Base-by-base conservation (phyloP, 2,329 filamentous ascomycete genomes). In the Fonsecaea multimorphosa region DNA sequence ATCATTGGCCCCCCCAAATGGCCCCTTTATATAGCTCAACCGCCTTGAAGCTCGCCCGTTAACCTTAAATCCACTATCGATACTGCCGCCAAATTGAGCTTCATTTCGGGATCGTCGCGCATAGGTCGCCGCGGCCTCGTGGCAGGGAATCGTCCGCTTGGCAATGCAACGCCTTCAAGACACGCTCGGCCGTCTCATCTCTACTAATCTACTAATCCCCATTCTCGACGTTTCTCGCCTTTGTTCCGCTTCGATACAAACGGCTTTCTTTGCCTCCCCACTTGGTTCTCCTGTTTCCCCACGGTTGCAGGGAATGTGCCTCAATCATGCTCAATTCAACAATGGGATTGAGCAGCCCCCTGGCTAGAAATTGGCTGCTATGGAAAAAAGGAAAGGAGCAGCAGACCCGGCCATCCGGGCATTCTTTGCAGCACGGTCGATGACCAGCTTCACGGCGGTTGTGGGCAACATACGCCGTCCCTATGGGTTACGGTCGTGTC, bases 11-110 rank as follows among this genome's bases (percentile, higher is more conserved):
- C 32, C n/a, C n/a, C n/a, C n/a, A n/a, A n/a, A n/a, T n/a, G n/a
- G n/a, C n/a, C n/a, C 36, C 58, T 60, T 24, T 51, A 36, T 51
- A 22, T 36, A 53, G 44, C 29, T 60, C 44, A 34, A n/a, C n/a
- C n/a, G n/a, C n/a, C n/a, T n/a, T n/a, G n/a, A n/a, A n/a, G n/a
- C n/a, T n/a, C n/a, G n/a, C n/a, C n/a, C n/a, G n/a, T n/a, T n/a
- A 58, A 44, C 54, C 58, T 51, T 51, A 60, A 46, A 19, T 52
- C 58, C 58, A 53, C 58, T 52, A 32, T 60, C 58, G 34, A 60
- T 60, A 51, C 34, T 14, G 27, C n/a, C 24, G 58, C 40, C n/a
- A 60, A 32, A 60, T 60, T 46, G 51, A 51, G 44, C 44, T 60
- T 60, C 58, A 60, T 60, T 52, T 60, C 58, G 29, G 40, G 31